Conservation (phyloP, 2,329 filamentous ascomycete genomes). For the Ceratocystis albifundus region DNA sequence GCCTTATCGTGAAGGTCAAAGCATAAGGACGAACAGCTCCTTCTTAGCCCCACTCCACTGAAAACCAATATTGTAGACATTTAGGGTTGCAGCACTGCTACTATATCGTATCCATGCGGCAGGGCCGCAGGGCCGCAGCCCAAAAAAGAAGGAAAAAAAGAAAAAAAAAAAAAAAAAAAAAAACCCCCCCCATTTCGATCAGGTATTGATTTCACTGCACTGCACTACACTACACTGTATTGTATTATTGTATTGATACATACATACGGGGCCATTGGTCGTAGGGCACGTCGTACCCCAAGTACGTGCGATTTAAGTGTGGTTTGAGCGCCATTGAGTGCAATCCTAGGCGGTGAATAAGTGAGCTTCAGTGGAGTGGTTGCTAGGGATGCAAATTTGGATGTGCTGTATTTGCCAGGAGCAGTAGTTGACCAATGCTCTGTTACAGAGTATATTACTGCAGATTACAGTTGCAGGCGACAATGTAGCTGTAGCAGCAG, state of each 20-base stretch:
- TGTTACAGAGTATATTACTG: slow-evolving; percentile 11
- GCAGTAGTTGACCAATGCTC: background rate
- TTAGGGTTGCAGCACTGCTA: background rate
- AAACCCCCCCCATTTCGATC: too few relatives aligned
- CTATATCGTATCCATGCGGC: background rate
- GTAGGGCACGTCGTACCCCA: background rate
- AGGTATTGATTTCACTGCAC: too few relatives aligned
- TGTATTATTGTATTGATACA: background rate
- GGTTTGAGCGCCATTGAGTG: background rate
- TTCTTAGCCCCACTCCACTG: background rate
- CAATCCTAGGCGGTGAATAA: background rate
- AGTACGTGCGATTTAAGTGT: slow-evolving; percentile 2
- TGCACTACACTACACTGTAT: background rate
- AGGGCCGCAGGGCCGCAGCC: too few relatives aligned
- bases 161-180: too few relatives aligned
- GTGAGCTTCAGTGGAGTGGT: background rate
- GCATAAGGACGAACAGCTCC: too few relatives aligned
- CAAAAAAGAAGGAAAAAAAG: too few relatives aligned
- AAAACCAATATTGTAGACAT: background rate
- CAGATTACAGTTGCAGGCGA: slow-evolving; percentile 3
- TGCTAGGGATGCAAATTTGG: background rate
- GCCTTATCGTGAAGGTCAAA: background rate
- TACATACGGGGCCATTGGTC: background rate
- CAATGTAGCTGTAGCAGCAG: too few relatives aligned
- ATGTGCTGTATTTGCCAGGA: background rate